Conservation (phyloP, 306 rosid species). For the Abrus precatorius region DNA sequence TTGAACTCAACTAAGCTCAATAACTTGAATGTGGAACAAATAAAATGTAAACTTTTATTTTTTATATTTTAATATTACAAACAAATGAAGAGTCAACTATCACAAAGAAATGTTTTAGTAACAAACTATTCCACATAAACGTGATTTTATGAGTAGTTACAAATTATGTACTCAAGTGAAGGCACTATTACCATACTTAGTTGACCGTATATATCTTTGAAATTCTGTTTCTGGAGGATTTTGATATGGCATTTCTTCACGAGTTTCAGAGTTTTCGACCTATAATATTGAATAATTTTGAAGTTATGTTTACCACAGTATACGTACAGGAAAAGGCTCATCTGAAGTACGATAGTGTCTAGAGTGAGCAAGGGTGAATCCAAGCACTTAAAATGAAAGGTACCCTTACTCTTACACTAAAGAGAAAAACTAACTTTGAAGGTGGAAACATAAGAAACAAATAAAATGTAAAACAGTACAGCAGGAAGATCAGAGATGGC, state of each 20-base stretch:
- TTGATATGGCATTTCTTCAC: slow-evolving; percentile 68
- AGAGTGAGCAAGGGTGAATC: slow-evolving; percentile 30
- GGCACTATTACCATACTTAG: slow-evolving; percentile 69
- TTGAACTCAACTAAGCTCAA: slow-evolving; percentile 32
- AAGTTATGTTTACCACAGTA: slow-evolving; percentile 38
- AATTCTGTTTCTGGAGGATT: slow-evolving; percentile 90
- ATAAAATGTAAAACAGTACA: slow-evolving; percentile 54
- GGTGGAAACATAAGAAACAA: slow-evolving; percentile 34
- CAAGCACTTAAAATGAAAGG: slow-evolving; percentile 24
- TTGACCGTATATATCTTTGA: slow-evolving; percentile 85
- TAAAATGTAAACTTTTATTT: neutral
- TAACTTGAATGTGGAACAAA: slow-evolving; percentile 23
- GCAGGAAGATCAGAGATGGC: slow-evolving; percentile 97
- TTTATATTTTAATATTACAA: slow-evolving; percentile 27
- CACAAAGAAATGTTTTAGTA: neutral
- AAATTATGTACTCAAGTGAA: slow-evolving; percentile 30
- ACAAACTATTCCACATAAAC: neutral
- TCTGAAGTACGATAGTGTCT: slow-evolving; percentile 19
- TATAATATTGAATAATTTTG: slow-evolving; percentile 49
- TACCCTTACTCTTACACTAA: slow-evolving; percentile 10
- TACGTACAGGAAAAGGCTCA: slow-evolving; percentile 20
- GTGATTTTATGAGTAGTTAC: slow-evolving; percentile 26
- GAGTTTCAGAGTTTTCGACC: slow-evolving; percentile 67
- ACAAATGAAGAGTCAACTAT: slow-evolving; percentile 31
- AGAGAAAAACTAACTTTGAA: slow-evolving; percentile 36